Base-by-base conservation (phyloP, 1,284 basidiomycete species). In the Irpex lacteus region DNA sequence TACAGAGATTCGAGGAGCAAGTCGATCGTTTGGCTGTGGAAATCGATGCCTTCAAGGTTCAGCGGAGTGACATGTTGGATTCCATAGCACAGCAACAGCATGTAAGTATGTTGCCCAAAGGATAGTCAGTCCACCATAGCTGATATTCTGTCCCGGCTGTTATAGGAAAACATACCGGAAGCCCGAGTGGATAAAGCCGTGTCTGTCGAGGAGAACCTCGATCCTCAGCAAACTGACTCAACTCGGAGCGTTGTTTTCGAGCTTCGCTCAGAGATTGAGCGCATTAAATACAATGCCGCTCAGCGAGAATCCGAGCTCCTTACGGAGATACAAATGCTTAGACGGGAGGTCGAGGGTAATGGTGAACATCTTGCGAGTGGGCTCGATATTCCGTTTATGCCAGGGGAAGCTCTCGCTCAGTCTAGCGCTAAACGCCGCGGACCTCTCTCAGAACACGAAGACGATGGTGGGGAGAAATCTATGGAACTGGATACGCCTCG, bases 401-500 rank as follows among this genome's bases (percentile, higher is more conserved):
- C 44, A 21, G 53, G 21, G 9, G 37, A 60, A 1, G 13, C 54
- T 58, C 52, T 18, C 21, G 54, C 54, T 15, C 26, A 56, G 32
- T 34, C 54, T 7, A 56, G 54, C 36, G 13, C 54, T 11, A 37
- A 56, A 21, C 40, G 40, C 40, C 40, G 40, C 40, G 40, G 40
- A 13, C 40, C 40, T 47, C 40, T 47, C 4, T 47, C 40, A 13
- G 40, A 47, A 47, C 54, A 37, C 8, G 34, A 68, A 2, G 73
- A 70, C 32, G 66, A 70, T 9, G 76, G 78, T 18, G 75, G 75
- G 4, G 82, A 84, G 65, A 72, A 78, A 64, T 82, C 82, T 1
- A 86, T 88, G 85, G 85, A 85, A 50, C 80, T 88, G 8, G 83
- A 80, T 4, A 86, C 85, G 1, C 85, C 87, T 1, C 71, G 13